Evolutionary conservation across 176 grass and related monocot genomes (phyloP).

Genomic region (Phragmites australis): DNA sequence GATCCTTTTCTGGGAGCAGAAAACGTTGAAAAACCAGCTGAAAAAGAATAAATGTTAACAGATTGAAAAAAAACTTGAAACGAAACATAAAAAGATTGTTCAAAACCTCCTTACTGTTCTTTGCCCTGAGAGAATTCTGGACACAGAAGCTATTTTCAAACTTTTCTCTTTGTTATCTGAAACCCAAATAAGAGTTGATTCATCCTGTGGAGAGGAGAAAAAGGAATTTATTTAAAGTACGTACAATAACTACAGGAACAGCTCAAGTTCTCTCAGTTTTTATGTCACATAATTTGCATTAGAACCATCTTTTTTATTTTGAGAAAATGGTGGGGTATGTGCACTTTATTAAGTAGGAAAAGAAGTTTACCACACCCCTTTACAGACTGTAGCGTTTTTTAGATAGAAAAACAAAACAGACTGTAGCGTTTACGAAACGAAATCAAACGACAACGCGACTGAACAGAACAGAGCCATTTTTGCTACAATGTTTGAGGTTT

Average conservation of each 20-base stretch:
- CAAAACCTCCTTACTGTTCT: slow-evolving; percentile 67
- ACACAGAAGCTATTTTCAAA: slow-evolving; percentile 85
- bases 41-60: slow-evolving; percentile 31
- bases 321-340: no score
- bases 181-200: slow-evolving; percentile 91
- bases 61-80: neutral
- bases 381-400: no score
- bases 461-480: neutral
- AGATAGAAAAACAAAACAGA: no score
- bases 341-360: no score
- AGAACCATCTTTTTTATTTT: no score
- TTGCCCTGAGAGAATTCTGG: slow-evolving; percentile 81
- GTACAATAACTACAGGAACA: neutral
- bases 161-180: slow-evolving; percentile 79
- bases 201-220: slow-evolving; percentile 45
- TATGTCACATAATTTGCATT: no score
- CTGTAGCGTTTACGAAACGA: no score
- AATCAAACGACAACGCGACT: no score
- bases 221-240: neutral
- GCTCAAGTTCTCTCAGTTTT: neutral
- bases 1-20: slow-evolving; percentile 83
- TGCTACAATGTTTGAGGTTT: neutral
- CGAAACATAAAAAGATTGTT: neutral
- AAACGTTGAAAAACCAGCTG: slow-evolving; percentile 96
- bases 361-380: no score